Percentiles rank a stretch among this genome's conserved stretches.
These are phyloP conservation scores for Penicillium goetzii DNA, from an alignment of 495 filamentous ascomycete genomes.

Conservation along the genomic window DNA sequence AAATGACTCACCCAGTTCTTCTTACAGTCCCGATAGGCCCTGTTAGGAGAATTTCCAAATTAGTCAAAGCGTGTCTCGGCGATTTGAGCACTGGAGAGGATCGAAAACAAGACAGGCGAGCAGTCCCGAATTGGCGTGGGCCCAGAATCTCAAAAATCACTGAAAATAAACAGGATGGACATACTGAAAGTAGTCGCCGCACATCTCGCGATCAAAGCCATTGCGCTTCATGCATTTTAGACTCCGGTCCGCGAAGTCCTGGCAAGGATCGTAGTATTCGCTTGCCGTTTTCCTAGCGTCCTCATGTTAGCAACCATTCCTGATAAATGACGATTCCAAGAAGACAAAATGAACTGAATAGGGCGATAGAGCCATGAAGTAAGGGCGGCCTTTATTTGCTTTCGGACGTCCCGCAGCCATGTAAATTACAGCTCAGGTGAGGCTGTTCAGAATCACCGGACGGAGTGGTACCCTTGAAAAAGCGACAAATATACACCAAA, in stretches of 20 bases:
- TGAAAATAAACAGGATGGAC: constrained; percentile 7
- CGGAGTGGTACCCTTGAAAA: neutral
- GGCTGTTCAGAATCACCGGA: neutral
- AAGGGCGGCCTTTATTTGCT: neutral
- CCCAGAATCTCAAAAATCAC: neutral
- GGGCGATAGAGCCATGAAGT: neutral
- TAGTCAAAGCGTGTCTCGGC: constrained; percentile 4
- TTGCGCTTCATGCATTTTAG: constrained; percentile 87
- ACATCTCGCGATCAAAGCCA: constrained; percentile 81
- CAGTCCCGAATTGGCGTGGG: neutral
- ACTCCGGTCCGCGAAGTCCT: constrained; percentile 86
- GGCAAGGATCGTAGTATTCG: constrained; percentile 91
- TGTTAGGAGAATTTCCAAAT: constrained; percentile 34
- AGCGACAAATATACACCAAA: neutral
- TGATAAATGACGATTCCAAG: neutral
- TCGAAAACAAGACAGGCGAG: neutral
- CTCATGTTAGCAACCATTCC: constrained; percentile 16
- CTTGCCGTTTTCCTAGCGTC: constrained; percentile 72
- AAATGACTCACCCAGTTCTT: constrained; percentile 77
- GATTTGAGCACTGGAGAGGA: neutral
- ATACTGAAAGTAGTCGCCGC: constrained; percentile 91
- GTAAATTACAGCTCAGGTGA: neutral
- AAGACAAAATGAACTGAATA: neutral
- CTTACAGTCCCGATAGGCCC: constrained; percentile 93
- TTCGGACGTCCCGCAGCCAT: neutral